A percentile compares a stretch with the other conserved stretches of the same genome.
Evolutionary conservation across 2,329 filamentous ascomycete species (phyloP).

Genomic region (Colletotrichum liaoningense): DNA sequence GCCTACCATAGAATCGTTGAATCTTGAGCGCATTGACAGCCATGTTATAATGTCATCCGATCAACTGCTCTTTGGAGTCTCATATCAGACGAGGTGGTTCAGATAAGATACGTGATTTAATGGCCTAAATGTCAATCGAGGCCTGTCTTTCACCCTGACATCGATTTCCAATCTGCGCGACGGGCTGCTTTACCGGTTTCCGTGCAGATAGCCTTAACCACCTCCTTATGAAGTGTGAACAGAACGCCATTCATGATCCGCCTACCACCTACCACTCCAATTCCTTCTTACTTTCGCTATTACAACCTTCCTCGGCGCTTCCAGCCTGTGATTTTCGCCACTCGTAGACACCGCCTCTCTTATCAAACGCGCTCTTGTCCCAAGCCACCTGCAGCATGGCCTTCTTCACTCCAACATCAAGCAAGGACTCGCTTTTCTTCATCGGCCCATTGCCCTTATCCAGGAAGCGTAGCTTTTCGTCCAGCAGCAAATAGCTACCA

Average conservation of each 20-base stretch:
- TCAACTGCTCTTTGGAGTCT: too few relatives aligned
- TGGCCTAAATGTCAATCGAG: too few relatives aligned
- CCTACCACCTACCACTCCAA: neutral
- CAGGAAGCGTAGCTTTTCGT: constrained; percentile 63
- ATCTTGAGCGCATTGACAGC: too few relatives aligned
- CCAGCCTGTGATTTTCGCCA: constrained; percentile 48
- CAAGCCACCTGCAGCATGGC: constrained; percentile 58
- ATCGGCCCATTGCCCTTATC: constrained; percentile 52
- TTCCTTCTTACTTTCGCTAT: neutral
- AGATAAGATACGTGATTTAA: too few relatives aligned
- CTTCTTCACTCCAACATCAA: constrained; percentile 58
- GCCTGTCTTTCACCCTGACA: too few relatives aligned
- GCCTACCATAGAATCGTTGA: too few relatives aligned
- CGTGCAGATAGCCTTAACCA: too few relatives aligned
- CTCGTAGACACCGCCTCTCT: constrained; percentile 61
- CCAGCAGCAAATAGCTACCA: constrained; percentile 61
- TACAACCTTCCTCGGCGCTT: neutral
- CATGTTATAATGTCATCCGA: too few relatives aligned
- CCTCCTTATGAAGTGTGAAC: neutral
- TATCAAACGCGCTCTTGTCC: constrained; percentile 56
- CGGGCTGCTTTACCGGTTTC: too few relatives aligned
- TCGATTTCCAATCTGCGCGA: too few relatives aligned
- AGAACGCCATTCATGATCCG: neutral
- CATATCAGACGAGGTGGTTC: too few relatives aligned
- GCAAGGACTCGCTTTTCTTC: constrained; percentile 47